Evolutionary conservation across 768 basidiomycete species (phyloP), one percentile per base, ranked within the genome.

Genomic region (Amanita inopinata): DNA sequence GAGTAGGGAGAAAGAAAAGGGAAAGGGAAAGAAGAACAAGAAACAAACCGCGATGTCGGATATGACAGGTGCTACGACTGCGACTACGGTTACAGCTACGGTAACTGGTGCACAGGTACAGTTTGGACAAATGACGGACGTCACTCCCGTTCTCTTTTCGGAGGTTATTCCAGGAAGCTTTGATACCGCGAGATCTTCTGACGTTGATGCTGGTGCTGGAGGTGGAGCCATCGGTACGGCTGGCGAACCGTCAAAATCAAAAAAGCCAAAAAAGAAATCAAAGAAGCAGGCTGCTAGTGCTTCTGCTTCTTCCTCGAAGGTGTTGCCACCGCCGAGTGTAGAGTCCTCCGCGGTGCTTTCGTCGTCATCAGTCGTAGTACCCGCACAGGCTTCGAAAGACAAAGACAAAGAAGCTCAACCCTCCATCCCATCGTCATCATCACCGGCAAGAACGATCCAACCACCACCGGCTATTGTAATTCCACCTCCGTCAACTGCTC

Each of bases 231-330:
- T 3, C 19, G 25, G n/a, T 5, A 17, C 5, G 6, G 20, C 4
- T 11, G 15, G 7, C 5, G 38, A 28, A 28, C 12, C 12, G 27
- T 37, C 35, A 14, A 51, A 45, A 25, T 25, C 40, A 3, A 46
- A 27, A 35, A 55, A 55, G 43, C 27, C 45, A 12, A 51, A 50
- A 39, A 54, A 54, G 35, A 38, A 41, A 25, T 6, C 6, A 15
- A 46, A 39, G 33, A 46, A 39, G 22, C 10, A 9, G 24, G 22
- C 20, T 1, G 10, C 10, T 3, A 17, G 17, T 32, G 38, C 30
- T 15, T 17, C 44, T 5, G 41, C 42, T 6, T 24, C 48, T 37
- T 38, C 35, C 10, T 38, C 47, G 28, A 51, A 51, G 18, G 18
- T 39, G 1, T 53, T 52, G 12, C 27, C 15, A 15, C 4, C 25